A percentile compares a stretch with the other conserved stretches of the same genome.
Conservation (phyloP, 345 rosid species). For the Acer negundo region DNA sequence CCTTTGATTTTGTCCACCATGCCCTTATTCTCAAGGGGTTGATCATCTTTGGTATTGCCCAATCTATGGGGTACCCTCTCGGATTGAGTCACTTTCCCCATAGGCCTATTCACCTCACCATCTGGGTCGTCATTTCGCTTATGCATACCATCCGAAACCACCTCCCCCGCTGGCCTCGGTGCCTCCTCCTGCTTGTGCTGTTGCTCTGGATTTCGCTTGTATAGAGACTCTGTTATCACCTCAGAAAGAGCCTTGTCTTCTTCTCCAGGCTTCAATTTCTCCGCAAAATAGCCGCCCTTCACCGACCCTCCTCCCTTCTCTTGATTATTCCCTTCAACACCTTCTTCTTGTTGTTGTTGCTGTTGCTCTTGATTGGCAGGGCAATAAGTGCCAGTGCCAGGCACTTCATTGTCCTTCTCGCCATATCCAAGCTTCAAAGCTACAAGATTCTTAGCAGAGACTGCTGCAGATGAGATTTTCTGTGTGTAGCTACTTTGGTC, state of each 20-base stretch:
- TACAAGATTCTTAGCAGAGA: conserved; percentile 46
- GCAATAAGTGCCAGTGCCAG: too few relatives aligned
- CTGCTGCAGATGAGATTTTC: conserved; percentile 48
- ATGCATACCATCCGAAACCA: conserved; percentile 21
- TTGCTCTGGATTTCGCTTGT: conserved; percentile 2
- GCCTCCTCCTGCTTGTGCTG: neutral
- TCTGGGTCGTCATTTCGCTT: neutral
- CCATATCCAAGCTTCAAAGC: conserved; percentile 64
- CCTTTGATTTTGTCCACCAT: conserved; percentile 56
- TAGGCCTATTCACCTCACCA: conserved; percentile 16
- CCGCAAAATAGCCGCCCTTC: conserved; percentile 44
- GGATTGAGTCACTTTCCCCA: conserved; percentile 52
- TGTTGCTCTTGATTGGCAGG: neutral
- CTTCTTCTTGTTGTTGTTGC: neutral
- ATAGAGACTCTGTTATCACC: conserved; percentile 50
- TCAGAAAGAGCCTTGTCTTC: conserved; percentile 70
- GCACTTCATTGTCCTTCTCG: conserved; percentile 7
- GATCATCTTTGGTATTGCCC: conserved; percentile 33
- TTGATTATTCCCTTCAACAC: conserved; percentile 17
- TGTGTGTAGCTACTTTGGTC: conserved; percentile 40
- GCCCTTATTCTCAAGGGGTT: conserved; percentile 5
- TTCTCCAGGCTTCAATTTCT: conserved; percentile 75
- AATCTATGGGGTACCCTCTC: conserved; percentile 50
- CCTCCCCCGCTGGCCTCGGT: conserved; percentile 29
- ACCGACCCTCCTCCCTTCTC: conserved; percentile 51